phyloP scores from a whole-genome alignment of 768 basidiomycete genomes.

The Lentinula guzmanii region DNA sequence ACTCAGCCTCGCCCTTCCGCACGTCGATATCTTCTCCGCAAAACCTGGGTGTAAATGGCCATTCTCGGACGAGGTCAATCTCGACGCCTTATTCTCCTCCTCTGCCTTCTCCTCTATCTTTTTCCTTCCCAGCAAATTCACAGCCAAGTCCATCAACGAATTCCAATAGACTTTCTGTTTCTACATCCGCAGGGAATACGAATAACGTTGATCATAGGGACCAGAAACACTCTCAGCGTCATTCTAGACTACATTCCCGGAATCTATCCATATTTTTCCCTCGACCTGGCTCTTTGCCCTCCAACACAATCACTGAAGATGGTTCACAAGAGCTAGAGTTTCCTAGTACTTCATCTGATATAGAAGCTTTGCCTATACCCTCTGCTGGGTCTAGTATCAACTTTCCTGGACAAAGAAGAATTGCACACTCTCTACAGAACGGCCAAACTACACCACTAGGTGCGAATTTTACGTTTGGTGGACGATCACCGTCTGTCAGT shows the following conservation, averaged over 20 bases:
- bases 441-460: slow-evolving; percentile 34
- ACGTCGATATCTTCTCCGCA: slow-evolving; percentile 15
- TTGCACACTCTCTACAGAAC: background rate
- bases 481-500: slow-evolving; percentile 34
- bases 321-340: slow-evolving; percentile 48
- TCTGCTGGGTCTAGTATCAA: slow-evolving; percentile 33
- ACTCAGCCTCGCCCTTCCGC: slow-evolving; percentile 22
- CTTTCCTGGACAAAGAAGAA: slow-evolving; percentile 19
- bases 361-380: slow-evolving; percentile 42
- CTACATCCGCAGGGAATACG: background rate
- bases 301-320: slow-evolving; percentile 63
- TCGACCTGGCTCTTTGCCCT: slow-evolving; percentile 58
- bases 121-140: slow-evolving; percentile 25
- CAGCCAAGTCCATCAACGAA: background rate
- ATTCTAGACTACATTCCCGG: slow-evolving; percentile 79
- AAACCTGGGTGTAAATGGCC: slow-evolving; percentile 1
- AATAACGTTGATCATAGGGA: slow-evolving; percentile 6
- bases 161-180: background rate
- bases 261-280: slow-evolving; percentile 93
- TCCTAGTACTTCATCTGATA: slow-evolving; percentile 21
- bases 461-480: slow-evolving; percentile 63
- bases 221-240: slow-evolving; percentile 32
- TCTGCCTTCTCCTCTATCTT: slow-evolving; percentile 15
- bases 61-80: slow-evolving; percentile 14
- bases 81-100: slow-evolving; percentile 13